These are phyloP conservation scores for Gracilaria gracilis DNA, from an alignment of 23 red algal genomes.

Conservation along the genomic window DNA sequence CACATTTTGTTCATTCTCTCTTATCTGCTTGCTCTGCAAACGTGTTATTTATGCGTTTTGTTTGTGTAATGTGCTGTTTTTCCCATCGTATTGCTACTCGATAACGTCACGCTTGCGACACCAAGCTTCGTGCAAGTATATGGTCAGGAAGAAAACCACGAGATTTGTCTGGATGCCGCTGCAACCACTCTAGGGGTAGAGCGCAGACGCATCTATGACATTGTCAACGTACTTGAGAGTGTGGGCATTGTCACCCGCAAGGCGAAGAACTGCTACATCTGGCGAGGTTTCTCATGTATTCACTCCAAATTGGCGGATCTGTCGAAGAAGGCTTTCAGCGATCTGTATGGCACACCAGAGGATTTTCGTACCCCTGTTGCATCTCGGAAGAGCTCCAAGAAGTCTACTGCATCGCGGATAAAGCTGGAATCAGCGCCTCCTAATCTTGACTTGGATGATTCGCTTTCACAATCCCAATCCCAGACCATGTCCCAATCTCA, in stretches of 20 bases:
- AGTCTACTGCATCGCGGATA: conserved; percentile 1
- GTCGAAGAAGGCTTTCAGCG: conserved; percentile 35
- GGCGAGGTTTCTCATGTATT: conserved; percentile 78
- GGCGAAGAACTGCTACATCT: conserved; percentile 93
- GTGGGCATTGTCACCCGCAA: conserved; percentile 90
- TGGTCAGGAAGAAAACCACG: conserved; percentile 49
- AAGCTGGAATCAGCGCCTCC: conserved; percentile 20
- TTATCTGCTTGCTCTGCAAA: neutral
- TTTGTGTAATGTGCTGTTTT: neutral
- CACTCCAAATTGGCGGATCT: conserved; percentile 62
- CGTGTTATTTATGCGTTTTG: neutral
- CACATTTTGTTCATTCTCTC: neutral
- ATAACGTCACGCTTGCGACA: neutral
- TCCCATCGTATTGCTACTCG: neutral
- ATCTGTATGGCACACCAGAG: conserved; percentile 68
- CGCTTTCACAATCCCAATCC: conserved; percentile 29
- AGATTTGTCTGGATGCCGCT: conserved; percentile 90
- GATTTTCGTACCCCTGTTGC: conserved; percentile 64
- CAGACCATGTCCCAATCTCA: conserved; percentile 19
- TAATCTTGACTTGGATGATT: conserved; percentile 26
- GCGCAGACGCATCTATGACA: conserved; percentile 97
- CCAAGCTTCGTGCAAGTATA: conserved; percentile 76
- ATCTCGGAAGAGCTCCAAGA: conserved; percentile 35
- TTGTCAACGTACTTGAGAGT: conserved; percentile 96
- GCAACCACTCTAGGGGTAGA: conserved; percentile 78